Evolutionary conservation across 2,329 filamentous ascomycete genomes (phyloP), one percentile per base, ranked within the genome.

Genomic region (Penicillium sp.): DNA sequence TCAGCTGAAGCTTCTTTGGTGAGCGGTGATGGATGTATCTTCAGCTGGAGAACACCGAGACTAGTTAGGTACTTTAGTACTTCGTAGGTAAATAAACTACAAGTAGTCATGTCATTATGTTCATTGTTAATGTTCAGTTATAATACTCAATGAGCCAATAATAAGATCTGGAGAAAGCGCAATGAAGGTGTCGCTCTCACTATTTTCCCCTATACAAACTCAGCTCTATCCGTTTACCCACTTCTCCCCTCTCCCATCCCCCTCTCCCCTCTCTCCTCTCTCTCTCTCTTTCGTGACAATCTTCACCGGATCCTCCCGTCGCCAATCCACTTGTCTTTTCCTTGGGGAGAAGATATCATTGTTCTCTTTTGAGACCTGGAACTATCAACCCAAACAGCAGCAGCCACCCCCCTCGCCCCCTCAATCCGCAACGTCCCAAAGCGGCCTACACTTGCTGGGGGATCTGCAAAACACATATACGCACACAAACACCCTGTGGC

Each of bases 201-300:
- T 47, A 36, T 40, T 49, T 50, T 47, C 44, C 55, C 41, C 41
- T 48, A 53, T 52, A 55, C 52, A 54, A 39, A 37, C 42, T 50
- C 52, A 54, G 50, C 50, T 49, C 55, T 14, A 35, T 35, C 14
- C 54, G 52, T n/a, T 43, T 57, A 57, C 56, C 56, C 58, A 58
- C 56, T 41, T 46, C 49, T 36, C 44, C 53, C 37, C 45, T 49
- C 47, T 45, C 44, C 40, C 36, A 25, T 22, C 52, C 37, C 38
- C 47, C 45, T 14, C 35, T 38, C 33, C 38, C 43, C 18, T 19
- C 45, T 43, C 52, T 48, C 49, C 42, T 35, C 27, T 29, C 41
- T 35, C 27, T 29, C 41, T 41, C 27, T 25, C 12, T 28, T 18
- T 18, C 35, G 16, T 35, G 46, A 41, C 18, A 36, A 41, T 45